Conservation (phyloP, 495 filamentous ascomycete genomes). For the Viridothelium virens region DNA sequence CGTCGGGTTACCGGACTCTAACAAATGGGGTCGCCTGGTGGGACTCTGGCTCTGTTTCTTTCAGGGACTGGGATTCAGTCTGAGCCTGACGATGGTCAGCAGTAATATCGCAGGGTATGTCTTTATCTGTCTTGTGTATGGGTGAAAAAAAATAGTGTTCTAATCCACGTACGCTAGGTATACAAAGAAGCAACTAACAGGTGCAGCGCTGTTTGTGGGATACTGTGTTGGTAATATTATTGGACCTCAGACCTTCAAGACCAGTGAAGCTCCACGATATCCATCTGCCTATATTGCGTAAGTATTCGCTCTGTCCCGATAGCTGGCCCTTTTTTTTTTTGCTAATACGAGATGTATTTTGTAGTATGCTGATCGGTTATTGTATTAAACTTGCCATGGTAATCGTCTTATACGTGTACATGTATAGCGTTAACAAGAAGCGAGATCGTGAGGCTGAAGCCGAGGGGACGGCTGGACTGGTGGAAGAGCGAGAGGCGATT, state of each 20-base stretch:
- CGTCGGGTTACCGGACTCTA: conserved; percentile 37
- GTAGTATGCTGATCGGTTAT: conserved; percentile 47
- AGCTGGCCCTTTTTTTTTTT: background rate
- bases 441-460: conserved; percentile 41
- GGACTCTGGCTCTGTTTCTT: conserved; percentile 40
- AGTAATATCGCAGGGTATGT: conserved; percentile 46
- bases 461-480: conserved; percentile 26
- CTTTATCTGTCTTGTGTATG: background rate
- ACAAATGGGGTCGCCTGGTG: conserved; percentile 49
- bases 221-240: conserved; percentile 43
- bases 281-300: conserved; percentile 47
- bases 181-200: conserved; percentile 50
- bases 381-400: conserved; percentile 44
- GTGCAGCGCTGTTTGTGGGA: conserved; percentile 44
- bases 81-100: conserved; percentile 34
- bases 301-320: conserved; percentile 4
- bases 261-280: conserved; percentile 46
- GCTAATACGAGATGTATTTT: background rate
- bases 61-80: conserved; percentile 38
- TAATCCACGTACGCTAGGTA: background rate
- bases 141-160: background rate
- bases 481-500: conserved; percentile 43
- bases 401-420: conserved; percentile 44
- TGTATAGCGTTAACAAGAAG: conserved; percentile 48
- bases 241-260: conserved; percentile 37